Conservation (phyloP, 2,329 filamentous ascomycete species). For the Curvularia verruculosa region DNA sequence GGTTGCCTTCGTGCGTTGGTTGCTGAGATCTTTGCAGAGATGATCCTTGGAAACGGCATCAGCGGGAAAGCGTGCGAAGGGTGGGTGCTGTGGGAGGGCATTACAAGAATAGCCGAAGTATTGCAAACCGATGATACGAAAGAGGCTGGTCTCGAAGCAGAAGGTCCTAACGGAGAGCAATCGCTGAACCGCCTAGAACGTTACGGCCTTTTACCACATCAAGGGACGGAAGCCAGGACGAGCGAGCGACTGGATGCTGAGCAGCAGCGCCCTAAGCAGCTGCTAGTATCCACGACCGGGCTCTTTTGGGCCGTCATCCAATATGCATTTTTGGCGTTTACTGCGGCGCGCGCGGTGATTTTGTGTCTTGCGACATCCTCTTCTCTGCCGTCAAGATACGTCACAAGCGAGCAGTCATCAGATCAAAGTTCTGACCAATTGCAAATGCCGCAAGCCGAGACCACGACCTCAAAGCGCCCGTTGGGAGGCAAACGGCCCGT, state of each 20-base stretch:
- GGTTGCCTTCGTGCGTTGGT: constrained; percentile 82
- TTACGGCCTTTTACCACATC: constrained; percentile 59
- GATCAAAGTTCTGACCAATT: constrained; percentile 41
- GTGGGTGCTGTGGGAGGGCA: constrained; percentile 85
- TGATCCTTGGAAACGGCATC: constrained; percentile 83
- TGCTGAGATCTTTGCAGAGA: constrained; percentile 85
- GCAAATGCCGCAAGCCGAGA: constrained; percentile 32
- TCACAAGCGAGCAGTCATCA: constrained; percentile 39
- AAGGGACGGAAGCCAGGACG: constrained; percentile 35
- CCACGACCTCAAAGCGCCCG: constrained; percentile 43
- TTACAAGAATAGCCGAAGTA: constrained; percentile 71
- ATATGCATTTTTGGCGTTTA: constrained; percentile 57
- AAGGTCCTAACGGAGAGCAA: constrained; percentile 35
- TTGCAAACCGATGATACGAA: constrained; percentile 46
- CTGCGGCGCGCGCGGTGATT: constrained; percentile 69
- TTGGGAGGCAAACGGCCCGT: constrained; percentile 64
- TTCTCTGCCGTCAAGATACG: constrained; percentile 65
- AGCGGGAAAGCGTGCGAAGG: constrained; percentile 82
- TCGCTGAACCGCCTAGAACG: constrained; percentile 58
- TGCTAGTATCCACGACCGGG: constrained; percentile 29
- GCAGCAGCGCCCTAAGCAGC: constrained; percentile 21
- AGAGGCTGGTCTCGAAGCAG: constrained; percentile 37
- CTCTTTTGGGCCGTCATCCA: constrained; percentile 65
- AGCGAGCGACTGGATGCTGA: constrained; percentile 24
- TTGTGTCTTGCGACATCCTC: constrained; percentile 70